A percentile compares a stretch with the other conserved stretches of the same genome.
phyloP scores from a whole-genome alignment of 139 green algal species.

The Closterium sp. region DNA sequence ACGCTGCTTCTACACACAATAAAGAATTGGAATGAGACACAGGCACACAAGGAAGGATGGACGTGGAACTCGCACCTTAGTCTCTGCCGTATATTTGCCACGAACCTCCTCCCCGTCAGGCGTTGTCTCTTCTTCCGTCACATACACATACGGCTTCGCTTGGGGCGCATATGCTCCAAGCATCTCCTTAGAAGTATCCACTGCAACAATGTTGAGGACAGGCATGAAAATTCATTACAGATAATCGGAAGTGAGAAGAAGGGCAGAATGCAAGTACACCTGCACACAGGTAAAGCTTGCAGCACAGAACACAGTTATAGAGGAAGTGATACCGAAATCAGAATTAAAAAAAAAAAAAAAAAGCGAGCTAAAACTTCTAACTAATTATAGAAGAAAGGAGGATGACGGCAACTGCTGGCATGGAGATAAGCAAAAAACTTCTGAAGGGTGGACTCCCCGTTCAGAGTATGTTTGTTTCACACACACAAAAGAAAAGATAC shows the following conservation, averaged over 20 bases:
- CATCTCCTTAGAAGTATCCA: constrained; percentile 41
- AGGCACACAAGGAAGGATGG: background rate
- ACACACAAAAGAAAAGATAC: too few species aligned
- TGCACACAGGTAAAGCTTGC: too few species aligned
- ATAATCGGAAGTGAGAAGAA: background rate
- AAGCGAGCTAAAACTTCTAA: too few species aligned
- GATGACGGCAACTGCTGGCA: too few species aligned
- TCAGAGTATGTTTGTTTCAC: too few species aligned
- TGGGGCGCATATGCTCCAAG: constrained; percentile 42
- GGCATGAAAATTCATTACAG: background rate
- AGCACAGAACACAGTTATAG: too few species aligned
- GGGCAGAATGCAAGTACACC: background rate
- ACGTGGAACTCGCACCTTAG: background rate
- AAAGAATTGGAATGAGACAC: background rate
- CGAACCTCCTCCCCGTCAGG: constrained; percentile 32
- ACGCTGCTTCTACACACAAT: too few species aligned
- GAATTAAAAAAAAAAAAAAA: too few species aligned
- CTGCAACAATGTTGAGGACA: constrained; percentile 6
- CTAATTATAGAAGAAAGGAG: too few species aligned
- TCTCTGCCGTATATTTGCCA: constrained; percentile 42
- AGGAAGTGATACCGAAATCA: too few species aligned
- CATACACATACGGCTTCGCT: constrained; percentile 30
- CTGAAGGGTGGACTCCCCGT: too few species aligned
- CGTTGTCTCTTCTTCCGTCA: constrained; percentile 40
- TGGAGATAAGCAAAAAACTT: too few species aligned